Evolutionary conservation across 1,284 basidiomycete genomes (phyloP).

Genomic region (Ceratobasidium sp.): DNA sequence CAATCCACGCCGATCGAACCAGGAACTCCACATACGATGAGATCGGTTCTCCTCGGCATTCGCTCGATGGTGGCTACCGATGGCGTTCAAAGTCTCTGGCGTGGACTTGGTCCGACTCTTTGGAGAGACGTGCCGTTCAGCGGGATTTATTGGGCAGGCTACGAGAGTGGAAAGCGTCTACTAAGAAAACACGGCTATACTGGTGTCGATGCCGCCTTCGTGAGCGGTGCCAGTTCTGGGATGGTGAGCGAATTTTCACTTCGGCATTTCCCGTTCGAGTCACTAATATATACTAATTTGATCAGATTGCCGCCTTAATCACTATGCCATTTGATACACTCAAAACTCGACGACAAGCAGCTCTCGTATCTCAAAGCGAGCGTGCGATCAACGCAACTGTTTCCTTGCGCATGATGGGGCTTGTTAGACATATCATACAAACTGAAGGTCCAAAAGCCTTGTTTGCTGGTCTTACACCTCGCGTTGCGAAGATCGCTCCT

Average conservation of each 20-base stretch:
- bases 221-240: constrained; percentile 85
- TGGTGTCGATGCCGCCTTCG: constrained; percentile 82
- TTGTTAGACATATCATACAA: constrained; percentile 77
- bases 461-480: constrained; percentile 87
- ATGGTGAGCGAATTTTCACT: constrained; percentile 57
- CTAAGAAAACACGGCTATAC: constrained; percentile 67
- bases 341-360: constrained; percentile 91
- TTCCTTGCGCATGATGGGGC: constrained; percentile 66
- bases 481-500: constrained; percentile 97
- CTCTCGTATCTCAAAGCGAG: constrained; percentile 66
- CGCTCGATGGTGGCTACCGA: constrained; percentile 70
- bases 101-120: constrained; percentile 90
- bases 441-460: constrained; percentile 85
- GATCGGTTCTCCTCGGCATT: constrained; percentile 74
- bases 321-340: constrained; percentile 97
- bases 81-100: constrained; percentile 84
- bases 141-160: constrained; percentile 90
- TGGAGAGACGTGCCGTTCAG: constrained; percentile 99
- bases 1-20: constrained; percentile 85
- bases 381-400: constrained; percentile 54
- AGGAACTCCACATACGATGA: constrained; percentile 77
- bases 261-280: constrained; percentile 9
- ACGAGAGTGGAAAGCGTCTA: constrained; percentile 73
- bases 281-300: neutral
- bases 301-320: constrained; percentile 79